Evolutionary conservation across 306 rosid genomes (phyloP), one percentile per base, ranked within the genome.

Genomic region (Castanea sativa): DNA sequence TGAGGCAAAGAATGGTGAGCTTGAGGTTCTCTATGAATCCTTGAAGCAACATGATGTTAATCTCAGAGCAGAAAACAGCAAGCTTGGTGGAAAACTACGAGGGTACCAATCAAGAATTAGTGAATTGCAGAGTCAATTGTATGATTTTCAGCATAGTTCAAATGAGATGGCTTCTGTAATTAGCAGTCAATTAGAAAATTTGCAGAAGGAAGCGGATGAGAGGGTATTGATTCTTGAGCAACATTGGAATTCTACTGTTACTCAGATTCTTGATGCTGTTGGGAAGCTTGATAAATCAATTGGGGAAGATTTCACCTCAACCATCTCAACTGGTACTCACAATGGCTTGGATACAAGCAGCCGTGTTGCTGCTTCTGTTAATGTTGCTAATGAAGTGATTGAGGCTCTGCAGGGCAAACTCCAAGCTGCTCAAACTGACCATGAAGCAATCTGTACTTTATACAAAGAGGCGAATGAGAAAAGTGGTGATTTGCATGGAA

Each of bases 221-320:
- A 88, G 91, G 86, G 81, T 76, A 76, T 76, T 83, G 79, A 73
- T 78, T 76, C 96, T 93, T 79, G 94, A 93, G 80, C 87, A 82
- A 73, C 84, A 86, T 64, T 87, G 94, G 96, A 85, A 84, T 80
- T 79, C 82, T 61, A 87, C 87, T 29, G 63, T 81, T 61, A 75
- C 83, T 76, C 83, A 85, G 52, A 85, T 90, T 79, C 76, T 87
- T 86, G 90, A 83, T 69, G 76, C 85, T 82, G 82, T 88, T 78
- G 81, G 79, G 74, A 93, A 91, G 84, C 92, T 93, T 75, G 92
- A 83, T 70, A 87, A 86, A 81, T 87, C 88, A 32, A 76, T 88
- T 73, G 91, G 90, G 70, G 84, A 71, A 74, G n/a, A 43, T 68
- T 76, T 60, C 30, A 41, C 85, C 69, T 71, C 86, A 57, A 68